Evolutionary conservation across 805 yeast species (phyloP).

Genomic region (Ogataea ramenticola): DNA sequence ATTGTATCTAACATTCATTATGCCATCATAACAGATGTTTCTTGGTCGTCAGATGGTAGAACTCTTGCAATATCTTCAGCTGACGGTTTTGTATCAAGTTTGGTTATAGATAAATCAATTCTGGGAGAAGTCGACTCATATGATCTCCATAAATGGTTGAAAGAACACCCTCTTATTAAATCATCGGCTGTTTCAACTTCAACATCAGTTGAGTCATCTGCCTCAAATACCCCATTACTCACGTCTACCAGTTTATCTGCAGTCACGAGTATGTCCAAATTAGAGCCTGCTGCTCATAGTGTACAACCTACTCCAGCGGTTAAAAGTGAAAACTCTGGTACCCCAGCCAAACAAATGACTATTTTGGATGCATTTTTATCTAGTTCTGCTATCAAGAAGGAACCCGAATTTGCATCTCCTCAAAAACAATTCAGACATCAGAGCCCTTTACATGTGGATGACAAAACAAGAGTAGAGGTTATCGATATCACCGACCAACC

Average conservation of each 20-base stretch:
- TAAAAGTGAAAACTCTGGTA: too few species aligned
- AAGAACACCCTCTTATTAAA: slow-evolving; percentile 7
- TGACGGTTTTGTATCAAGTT: slow-evolving; percentile 83
- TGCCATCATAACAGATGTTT: slow-evolving; percentile 77
- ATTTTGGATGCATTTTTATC: neutral
- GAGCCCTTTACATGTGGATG: neutral
- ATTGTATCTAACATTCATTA: slow-evolving; percentile 76
- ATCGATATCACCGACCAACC: neutral
- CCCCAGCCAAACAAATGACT: slow-evolving; percentile 12
- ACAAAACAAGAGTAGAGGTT: neutral
- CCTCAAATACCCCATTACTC: neutral
- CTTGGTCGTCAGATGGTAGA: slow-evolving; percentile 78
- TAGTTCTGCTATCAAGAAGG: neutral
- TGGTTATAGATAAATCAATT: slow-evolving; percentile 44
- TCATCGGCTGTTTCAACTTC: neutral
- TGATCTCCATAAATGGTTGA: slow-evolving; percentile 14
- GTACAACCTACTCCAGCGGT: too few species aligned
- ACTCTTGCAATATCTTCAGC: slow-evolving; percentile 71
- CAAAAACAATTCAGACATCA: too few species aligned
- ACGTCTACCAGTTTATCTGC: neutral
- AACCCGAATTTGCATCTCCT: too few species aligned
- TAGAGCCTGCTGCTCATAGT: neutral
- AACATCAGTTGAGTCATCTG: neutral
- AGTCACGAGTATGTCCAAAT: slow-evolving; percentile 1
- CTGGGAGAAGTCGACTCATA: slow-evolving; percentile 45